These are phyloP conservation scores for Wickerhamiella infanticola DNA, from an alignment of 1,139 yeast species.

Conservation along the genomic window DNA sequence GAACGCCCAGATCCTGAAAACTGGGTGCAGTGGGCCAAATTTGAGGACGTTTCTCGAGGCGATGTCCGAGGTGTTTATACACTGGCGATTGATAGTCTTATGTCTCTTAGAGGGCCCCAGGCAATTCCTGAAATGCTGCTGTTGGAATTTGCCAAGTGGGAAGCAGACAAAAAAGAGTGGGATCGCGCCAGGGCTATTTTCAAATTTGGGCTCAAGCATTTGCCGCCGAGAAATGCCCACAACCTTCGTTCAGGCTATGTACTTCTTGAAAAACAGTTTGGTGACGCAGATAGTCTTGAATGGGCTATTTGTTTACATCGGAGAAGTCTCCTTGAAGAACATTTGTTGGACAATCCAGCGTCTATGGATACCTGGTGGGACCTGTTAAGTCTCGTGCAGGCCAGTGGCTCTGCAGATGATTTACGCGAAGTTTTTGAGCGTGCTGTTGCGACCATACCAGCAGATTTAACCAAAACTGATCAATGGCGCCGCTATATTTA, in stretches of 20 bases:
- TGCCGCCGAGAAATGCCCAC: conserved; percentile 31
- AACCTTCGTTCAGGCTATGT: conserved; percentile 35
- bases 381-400: conserved; percentile 36
- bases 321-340: conserved; percentile 37
- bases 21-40: conserved; percentile 52
- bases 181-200: conserved; percentile 57
- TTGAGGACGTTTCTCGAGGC: conserved; percentile 40
- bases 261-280: conserved; percentile 51
- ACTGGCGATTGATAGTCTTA: conserved; percentile 42
- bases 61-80: conserved; percentile 51
- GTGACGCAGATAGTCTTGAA: conserved; percentile 39
- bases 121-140: conserved; percentile 29
- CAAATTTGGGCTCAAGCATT: conserved; percentile 34
- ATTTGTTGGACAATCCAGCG: conserved; percentile 31
- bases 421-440: conserved; percentile 5
- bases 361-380: conserved; percentile 81
- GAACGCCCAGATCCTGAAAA: conserved; percentile 39
- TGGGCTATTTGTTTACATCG: conserved; percentile 35
- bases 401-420: conserved; percentile 24
- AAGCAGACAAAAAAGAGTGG: conserved; percentile 41
- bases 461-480: neutral
- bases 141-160: conserved; percentile 59
- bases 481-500: conserved; percentile 7
- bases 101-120: conserved; percentile 17
- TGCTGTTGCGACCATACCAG: conserved; percentile 1